phyloP scores from a whole-genome alignment of 805 yeast species.

The Hanseniaspora clermontiae region DNA sequence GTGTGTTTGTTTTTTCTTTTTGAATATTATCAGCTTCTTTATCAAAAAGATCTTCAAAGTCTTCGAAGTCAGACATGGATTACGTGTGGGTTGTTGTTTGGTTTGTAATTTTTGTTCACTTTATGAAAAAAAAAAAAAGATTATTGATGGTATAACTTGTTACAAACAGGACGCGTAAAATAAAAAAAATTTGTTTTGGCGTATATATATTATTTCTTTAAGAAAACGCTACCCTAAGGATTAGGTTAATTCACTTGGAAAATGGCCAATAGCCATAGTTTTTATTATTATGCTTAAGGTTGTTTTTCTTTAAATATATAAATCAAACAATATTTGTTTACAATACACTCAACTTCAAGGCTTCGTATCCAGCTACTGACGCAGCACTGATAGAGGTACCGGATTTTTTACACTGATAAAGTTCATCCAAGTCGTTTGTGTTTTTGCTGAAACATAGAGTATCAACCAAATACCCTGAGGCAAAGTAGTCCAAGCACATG shows the following conservation, averaged over 20 bases:
- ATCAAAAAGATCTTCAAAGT: constrained; percentile 10
- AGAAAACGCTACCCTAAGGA: too few relatives aligned
- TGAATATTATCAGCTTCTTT: constrained; percentile 7
- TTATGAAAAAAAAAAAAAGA: neutral
- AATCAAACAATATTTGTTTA: neutral
- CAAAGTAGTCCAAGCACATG: constrained; percentile 1
- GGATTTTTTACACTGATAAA: constrained; percentile 2
- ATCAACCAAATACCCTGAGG: constrained; percentile 1
- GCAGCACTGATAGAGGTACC: constrained; percentile 8
- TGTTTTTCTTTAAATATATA: neutral
- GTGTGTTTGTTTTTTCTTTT: neutral
- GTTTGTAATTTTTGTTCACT: too few relatives aligned
- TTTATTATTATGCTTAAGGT: too few relatives aligned
- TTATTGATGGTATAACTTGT: neutral
- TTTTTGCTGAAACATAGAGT: neutral
- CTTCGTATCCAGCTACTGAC: neutral
- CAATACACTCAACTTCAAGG: neutral
- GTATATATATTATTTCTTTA: neutral
- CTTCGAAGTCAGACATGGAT: constrained; percentile 12
- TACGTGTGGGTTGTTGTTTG: too few relatives aligned
- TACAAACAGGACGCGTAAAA: neutral
- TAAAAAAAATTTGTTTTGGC: neutral
- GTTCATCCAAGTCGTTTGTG: neutral
- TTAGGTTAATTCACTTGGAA: too few relatives aligned
- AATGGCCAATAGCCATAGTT: too few relatives aligned